These are phyloP conservation scores for Rhizoclosmatium sp. DNA, from an alignment of 192 early-diverging fungal genomes.

Conservation along the genomic window DNA sequence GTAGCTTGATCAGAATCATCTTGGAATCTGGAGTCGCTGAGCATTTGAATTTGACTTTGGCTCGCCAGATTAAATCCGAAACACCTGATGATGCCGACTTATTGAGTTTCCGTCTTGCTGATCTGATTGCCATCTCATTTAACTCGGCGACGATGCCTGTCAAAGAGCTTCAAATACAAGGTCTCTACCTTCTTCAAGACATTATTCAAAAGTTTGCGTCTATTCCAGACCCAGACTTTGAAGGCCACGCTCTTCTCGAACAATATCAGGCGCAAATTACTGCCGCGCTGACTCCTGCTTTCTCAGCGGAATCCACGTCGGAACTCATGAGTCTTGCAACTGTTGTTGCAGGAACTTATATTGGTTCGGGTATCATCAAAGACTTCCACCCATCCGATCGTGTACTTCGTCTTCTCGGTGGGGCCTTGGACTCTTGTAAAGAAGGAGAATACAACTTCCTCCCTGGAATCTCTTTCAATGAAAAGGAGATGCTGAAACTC, in stretches of 20 bases:
- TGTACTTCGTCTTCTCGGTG: slow-evolving; percentile 74
- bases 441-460: slow-evolving; percentile 58
- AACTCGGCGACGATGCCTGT: slow-evolving; percentile 83
- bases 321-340: slow-evolving; percentile 80
- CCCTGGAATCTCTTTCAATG: slow-evolving; percentile 66
- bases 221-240: slow-evolving; percentile 89
- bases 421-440: slow-evolving; percentile 75
- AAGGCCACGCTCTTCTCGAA: slow-evolving; percentile 80
- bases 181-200: slow-evolving; percentile 79
- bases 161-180: slow-evolving; percentile 76
- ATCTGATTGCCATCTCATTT: slow-evolving; percentile 91
- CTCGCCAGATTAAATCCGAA: slow-evolving; percentile 60
- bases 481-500: slow-evolving; percentile 77
- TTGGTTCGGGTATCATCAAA: slow-evolving; percentile 87
- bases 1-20: slow-evolving; percentile 71
- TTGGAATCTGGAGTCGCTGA: slow-evolving; percentile 59
- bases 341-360: slow-evolving; percentile 81
- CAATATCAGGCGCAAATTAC: slow-evolving; percentile 94
- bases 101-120: slow-evolving; percentile 78
- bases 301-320: slow-evolving; percentile 76
- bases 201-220: slow-evolving; percentile 77
- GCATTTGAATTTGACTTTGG: slow-evolving; percentile 74
- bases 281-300: slow-evolving; percentile 89
- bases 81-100: slow-evolving; percentile 58
- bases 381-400: slow-evolving; percentile 77